Evolutionary conservation across 441 rosid genomes (phyloP), one percentile per base, ranked within the genome.

Genomic region (Euphorbia celastroides): DNA sequence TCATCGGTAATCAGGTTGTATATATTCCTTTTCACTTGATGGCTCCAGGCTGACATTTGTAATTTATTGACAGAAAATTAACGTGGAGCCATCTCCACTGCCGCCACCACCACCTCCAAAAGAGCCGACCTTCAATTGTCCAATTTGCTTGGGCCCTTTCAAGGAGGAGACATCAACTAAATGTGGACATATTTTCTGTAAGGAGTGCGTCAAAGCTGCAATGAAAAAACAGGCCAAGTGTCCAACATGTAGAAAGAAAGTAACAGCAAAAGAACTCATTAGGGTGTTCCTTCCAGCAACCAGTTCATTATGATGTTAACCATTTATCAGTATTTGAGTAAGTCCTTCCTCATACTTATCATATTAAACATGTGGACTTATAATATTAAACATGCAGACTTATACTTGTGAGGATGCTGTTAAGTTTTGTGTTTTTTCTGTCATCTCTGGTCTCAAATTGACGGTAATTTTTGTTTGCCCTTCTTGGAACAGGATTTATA

Each of bases 171-270:
- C 77, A 71, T 78, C 99, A 34, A 94, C 99, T 26, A 92, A 82
- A 77, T 94, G 99, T 65, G 99, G 99, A 63, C 99, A 94, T 63
- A 94, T 94, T 48, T 94, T 91, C 82, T 94, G 99, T 72, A 85
- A 82, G 77, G 36, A 13, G n/a, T 94, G 99, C 81, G 86, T 94
- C 26, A 82, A 46, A 80, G 67, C 70, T 57, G 97, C 93, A 9
- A 74, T 89, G 50, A 65, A 79, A 67, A 27, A 42, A 3, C 90
- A 88, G 79, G 76, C 73, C 57, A 89, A 84, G 75, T 94, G 99
- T 72, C 99, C 98, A 8, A 83, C 98, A 0, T 94, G 99, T 77
- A 77, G 99, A 80, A 88, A 92, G 77, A 80, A 64, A 32, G 81
- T 89, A 9, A 70, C 77, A 9, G 60, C 27, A 32, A 89, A 77